Conservation (phyloP, 345 rosid genomes). For the Bretschneidera sinensis region DNA sequence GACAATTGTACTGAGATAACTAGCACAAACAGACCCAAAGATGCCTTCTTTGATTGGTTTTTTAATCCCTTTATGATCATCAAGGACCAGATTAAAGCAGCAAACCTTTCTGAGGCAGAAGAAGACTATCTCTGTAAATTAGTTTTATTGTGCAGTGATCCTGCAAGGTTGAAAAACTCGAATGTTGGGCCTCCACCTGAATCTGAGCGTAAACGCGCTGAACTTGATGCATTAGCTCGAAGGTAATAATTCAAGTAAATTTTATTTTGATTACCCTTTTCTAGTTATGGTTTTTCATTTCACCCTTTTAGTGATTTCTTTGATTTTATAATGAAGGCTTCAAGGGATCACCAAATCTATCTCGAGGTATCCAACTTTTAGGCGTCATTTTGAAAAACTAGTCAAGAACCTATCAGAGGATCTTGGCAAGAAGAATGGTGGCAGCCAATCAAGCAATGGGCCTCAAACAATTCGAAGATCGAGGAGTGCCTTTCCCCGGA, state of each 20-base stretch:
- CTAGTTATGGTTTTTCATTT: background rate
- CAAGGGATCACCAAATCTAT: conserved; percentile 75
- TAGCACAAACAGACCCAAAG: conserved; percentile 69
- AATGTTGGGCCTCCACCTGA: conserved; percentile 47
- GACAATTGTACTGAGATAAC: conserved; percentile 62
- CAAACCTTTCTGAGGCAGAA: conserved; percentile 59
- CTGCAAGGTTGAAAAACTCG: conserved; percentile 48
- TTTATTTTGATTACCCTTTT: background rate
- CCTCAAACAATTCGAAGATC: conserved; percentile 39
- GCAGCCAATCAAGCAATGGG: conserved; percentile 19
- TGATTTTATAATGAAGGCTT: conserved; percentile 41
- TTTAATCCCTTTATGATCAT: conserved; percentile 77
- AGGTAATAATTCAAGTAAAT: conserved; percentile 42
- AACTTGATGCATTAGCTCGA: conserved; percentile 88
- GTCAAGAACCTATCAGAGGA: conserved; percentile 51
- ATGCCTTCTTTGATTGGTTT: conserved; percentile 86
- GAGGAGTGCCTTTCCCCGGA: conserved; percentile 45
- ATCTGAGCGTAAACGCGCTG: conserved; percentile 73
- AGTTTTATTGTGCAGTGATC: conserved; percentile 62
- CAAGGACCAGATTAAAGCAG: conserved; percentile 84
- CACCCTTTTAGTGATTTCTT: background rate
- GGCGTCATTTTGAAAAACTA: conserved; percentile 55
- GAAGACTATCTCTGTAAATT: conserved; percentile 74
- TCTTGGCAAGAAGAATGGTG: conserved; percentile 47
- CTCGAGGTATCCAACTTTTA: conserved; percentile 80